Evolutionary conservation across 2,329 filamentous ascomycete species (phyloP), one percentile per base, ranked within the genome.

Genomic region (Neofusicoccum umdonicola): DNA sequence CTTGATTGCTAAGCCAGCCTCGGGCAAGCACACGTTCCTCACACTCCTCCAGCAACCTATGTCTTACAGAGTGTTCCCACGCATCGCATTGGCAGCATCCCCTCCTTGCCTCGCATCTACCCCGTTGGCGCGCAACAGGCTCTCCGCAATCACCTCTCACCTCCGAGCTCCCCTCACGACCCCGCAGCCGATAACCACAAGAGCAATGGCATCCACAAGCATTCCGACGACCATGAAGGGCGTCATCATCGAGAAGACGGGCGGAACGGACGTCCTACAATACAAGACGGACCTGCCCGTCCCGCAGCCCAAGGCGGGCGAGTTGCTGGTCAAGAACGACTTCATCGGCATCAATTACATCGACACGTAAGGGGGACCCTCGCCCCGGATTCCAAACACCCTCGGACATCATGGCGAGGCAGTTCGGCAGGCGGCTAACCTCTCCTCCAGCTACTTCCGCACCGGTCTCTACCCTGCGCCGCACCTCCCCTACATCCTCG

Each of bases 261-360:
- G 91, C 66, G 90, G 88, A 8, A 82, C 84, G 1, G 90, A 92
- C 50, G 90, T 92, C 22, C 80, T 94, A 19, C 81, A 92, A 72
- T 87, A 89, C 77, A 89, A 84, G 71, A 87, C 86, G 17, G 86
- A 92, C 72, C 76, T 92, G 3, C 88, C 90, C 5, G 86, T 96
- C 1, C 91, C 92, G 0, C 79, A 83, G 57, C 85, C 85, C 2
- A 81, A 85, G 41, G 85, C 88, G n/a, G 88, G 87, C 65, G 84
- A 96, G 69, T 78, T 97, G 22, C 85, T 97, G 3, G 86, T 97
- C 65, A 90, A 89, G 78, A 96, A 96, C 77, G 86, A 89, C 68
- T 90, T 86, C 74, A 83, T 90, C 56, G 93, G 93, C 66, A 82
- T 97, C 67, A 97, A 97, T 79, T 97, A 86, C 79, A 96, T 97